Percentiles rank a stretch among this genome's conserved stretches.
Conservation (phyloP, 306 rosid species). For the Ormosia emarginata region DNA sequence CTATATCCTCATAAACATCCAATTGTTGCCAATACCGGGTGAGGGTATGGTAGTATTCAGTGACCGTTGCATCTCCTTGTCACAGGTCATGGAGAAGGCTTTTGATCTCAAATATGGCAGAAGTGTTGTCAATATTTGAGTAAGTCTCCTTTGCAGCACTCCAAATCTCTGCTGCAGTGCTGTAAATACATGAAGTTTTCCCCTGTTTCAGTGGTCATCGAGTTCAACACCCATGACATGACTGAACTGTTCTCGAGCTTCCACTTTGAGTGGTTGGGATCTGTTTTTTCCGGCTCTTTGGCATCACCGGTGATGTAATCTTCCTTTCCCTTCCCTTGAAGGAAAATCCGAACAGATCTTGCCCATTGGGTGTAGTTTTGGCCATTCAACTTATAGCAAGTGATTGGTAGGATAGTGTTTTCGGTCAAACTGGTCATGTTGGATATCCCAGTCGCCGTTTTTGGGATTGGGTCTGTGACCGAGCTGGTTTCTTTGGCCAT, state of each 20-base stretch:
- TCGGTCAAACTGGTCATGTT: no score
- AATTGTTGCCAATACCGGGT: background rate
- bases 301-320: background rate
- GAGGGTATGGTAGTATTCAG: background rate
- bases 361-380: background rate
- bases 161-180: background rate
- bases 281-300: background rate
- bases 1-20: background rate
- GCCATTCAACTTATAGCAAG: no score
- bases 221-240: background rate
- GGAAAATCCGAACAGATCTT: background rate
- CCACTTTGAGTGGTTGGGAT: background rate
- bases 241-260: background rate
- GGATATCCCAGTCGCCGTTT: no score
- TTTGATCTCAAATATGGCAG: background rate
- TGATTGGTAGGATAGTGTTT: no score
- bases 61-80: background rate
- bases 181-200: background rate
- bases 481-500: no score
- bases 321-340: background rate
- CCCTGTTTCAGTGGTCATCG: background rate
- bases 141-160: background rate
- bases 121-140: background rate
- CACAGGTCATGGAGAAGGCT: background rate
- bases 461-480: no score